Evolutionary conservation across 176 grass and related monocot genomes (phyloP), one percentile per base, ranked within the genome.

Genomic region (Tuctoria greenei): DNA sequence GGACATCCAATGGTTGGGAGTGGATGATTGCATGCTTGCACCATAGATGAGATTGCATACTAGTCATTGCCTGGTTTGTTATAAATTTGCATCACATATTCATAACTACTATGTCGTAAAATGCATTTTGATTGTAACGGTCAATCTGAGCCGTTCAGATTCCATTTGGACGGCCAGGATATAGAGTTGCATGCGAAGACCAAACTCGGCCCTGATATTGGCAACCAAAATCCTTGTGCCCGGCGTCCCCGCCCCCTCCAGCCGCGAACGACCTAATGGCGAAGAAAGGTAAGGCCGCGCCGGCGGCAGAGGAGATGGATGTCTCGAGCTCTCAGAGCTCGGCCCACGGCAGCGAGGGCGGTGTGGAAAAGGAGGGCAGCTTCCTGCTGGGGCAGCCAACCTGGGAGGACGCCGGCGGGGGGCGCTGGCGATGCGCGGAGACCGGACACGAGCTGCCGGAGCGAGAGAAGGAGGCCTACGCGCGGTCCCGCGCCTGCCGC

Each of bases 401-500:
- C 21, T 98, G 93, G 91, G 69, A 83, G 57, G 82, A 98, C 42
- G 69, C 86, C 59, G 91, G 87, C 8, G 70, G 61, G 51, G 91
- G 89, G 25, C 76, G 95, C 52, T 89, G 80, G 82, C 89, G 87
- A 24, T 98, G 95, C 82, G 59, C 66, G 36, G 91, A 95, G 82
- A 94, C 86, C 17, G 95, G 95, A 12, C 95, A 98, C 65, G 91
- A 98, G 76, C 66, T 98, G 80, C 89, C 82, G 28, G 87, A 88
- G 73, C 88, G 84, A 72, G 95, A 98, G 70, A 92, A 88, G 87
- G 91, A 83, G 13, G 36, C 80, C 21, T 98, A 98, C 82, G 82
- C 78, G 57, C 77, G 83, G 39, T 86, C 84, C 79, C 78, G 85
- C 67, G 85, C 89, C 57, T 98, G 91, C 75, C 84, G 95, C 69